Conservation (phyloP, 2,329 filamentous ascomycete genomes). For the Penicillium sp. region DNA sequence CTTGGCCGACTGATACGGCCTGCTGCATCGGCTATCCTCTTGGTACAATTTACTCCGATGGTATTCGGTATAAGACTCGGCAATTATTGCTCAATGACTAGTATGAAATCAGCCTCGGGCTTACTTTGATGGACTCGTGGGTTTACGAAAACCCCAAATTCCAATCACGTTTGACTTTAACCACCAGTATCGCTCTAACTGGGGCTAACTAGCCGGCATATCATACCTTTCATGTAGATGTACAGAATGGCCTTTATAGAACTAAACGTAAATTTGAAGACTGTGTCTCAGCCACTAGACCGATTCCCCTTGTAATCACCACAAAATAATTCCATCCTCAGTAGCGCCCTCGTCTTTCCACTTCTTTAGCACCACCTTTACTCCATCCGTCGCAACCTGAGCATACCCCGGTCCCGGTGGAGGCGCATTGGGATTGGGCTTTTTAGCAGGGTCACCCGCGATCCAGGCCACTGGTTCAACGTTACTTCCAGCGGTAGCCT, state of each 20-base stretch:
- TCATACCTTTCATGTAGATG: no score
- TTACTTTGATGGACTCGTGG: not conserved
- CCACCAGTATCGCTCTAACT: no score
- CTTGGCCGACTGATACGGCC: not conserved
- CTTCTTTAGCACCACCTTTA: conserved; percentile 12
- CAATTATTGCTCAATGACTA: not conserved
- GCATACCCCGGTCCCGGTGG: conserved; percentile 17
- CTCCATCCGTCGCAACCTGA: conserved; percentile 10
- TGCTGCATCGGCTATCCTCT: not conserved
- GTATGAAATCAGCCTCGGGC: not conserved
- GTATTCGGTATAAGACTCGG: not conserved
- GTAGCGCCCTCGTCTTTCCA: conserved; percentile 18
- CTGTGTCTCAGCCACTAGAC: no score
- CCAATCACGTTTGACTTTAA: no score
- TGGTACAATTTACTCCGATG: not conserved
- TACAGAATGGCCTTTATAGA: no score
- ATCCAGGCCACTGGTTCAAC: conserved; percentile 13
- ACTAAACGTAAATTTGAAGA: no score
- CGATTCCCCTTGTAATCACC: not conserved
- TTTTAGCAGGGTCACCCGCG: conserved; percentile 11
- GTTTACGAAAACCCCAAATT: not conserved
- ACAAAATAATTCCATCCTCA: conserved; percentile 16
- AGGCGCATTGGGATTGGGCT: conserved; percentile 4
- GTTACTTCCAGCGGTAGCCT: conserved; percentile 3
- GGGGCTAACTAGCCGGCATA: no score